Evolutionary conservation across 2,329 filamentous ascomycete genomes (phyloP).

Genomic region (Didymella lethalis): DNA sequence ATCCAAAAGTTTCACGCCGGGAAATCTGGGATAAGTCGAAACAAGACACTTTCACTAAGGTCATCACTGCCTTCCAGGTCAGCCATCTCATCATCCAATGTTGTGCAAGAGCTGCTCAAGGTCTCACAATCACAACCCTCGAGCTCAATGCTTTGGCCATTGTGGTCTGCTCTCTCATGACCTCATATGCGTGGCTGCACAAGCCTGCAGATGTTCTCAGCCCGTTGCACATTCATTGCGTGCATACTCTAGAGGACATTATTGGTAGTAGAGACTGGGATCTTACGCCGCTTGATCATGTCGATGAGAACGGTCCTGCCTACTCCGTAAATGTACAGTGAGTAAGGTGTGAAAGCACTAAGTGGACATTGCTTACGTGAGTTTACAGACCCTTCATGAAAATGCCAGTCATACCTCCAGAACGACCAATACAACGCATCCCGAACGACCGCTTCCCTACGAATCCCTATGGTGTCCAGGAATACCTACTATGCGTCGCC

Average conservation of each 20-base stretch:
- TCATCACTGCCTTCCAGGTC: slow-evolving; percentile 29
- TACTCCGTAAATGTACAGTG: not conserved
- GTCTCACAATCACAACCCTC: slow-evolving; percentile 1
- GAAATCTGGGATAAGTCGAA: not conserved
- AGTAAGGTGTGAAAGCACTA: not conserved
- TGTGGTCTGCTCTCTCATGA: not conserved
- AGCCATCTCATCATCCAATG: slow-evolving; percentile 29
- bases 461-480: not conserved
- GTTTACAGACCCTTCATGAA: not conserved
- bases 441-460: not conserved
- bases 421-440: not conserved
- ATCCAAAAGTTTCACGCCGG: not conserved
- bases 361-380: not conserved
- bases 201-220: not conserved
- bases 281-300: not conserved
- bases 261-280: not conserved
- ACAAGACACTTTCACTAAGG: slow-evolving; percentile 22
- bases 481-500: not conserved
- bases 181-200: not conserved
- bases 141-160: not conserved
- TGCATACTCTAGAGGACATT: not conserved
- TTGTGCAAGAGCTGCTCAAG: slow-evolving; percentile 22
- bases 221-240: not conserved
- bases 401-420: not conserved
- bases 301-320: not conserved